Conservation (phyloP, 179 eudicot genomes). For the Camellia oleifera region DNA sequence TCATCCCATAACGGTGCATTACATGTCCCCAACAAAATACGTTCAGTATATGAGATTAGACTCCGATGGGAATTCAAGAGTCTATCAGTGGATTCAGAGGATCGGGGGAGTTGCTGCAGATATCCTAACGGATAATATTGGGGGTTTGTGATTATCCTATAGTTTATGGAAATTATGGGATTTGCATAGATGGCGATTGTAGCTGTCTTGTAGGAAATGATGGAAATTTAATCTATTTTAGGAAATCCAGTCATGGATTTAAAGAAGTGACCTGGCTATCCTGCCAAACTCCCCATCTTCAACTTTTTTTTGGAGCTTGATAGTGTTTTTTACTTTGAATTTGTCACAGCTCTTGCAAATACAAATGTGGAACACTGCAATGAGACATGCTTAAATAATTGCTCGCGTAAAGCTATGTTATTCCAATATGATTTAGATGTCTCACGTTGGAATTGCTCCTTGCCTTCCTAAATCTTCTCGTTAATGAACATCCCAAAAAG, state of each 20-base stretch:
- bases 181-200: background rate
- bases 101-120: background rate
- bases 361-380: constrained; percentile 3
- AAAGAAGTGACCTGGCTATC: background rate
- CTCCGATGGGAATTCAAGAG: background rate
- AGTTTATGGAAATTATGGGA: background rate
- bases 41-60: background rate
- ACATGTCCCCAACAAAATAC: background rate
- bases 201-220: background rate
- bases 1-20: background rate
- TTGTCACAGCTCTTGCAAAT: background rate
- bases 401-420: constrained; percentile 4
- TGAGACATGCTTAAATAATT: constrained; percentile 4
- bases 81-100: background rate
- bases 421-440: background rate
- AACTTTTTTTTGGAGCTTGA: background rate
- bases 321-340: background rate
- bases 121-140: background rate
- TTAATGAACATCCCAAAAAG: background rate
- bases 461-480: background rate
- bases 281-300: background rate
- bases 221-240: background rate
- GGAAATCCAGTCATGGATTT: background rate
- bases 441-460: background rate
- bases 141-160: background rate